Evolutionary conservation across 2,329 filamentous ascomycete genomes (phyloP), one percentile per base, ranked within the genome.

Genomic region (Clarireedia homoeocarpa): DNA sequence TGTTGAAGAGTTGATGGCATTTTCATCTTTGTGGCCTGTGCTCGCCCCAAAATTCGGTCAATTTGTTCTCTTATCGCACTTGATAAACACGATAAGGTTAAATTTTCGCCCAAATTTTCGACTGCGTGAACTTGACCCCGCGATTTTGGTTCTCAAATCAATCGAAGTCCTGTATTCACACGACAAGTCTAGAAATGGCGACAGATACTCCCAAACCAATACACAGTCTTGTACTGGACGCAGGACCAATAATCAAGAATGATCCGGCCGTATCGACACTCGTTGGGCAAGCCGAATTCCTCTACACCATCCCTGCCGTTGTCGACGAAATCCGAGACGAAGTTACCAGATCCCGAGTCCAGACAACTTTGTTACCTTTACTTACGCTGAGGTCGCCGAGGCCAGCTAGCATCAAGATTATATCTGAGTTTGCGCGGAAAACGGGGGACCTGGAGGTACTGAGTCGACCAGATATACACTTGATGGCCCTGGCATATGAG

Each of bases 181-280:
- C 30, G 12, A 36, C 17, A 50, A 7, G n/a, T 27, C 17, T 14
- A 4, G 66, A 62, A 55, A 69, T 69, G 66, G 54, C 64, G 2
- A 61, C 59, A n/a, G 55, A 59, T 52, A 59, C 61, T 5, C 48
- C 63, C 17, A 96, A 91, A 69, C 80, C 85, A 0, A 83, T 95
- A 50, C 85, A 95, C 74, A 87, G 86, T 53, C 82, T 97, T 51
- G 81, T 97, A 27, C 80, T 99, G 63, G 94, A 99, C 69, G 88
- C 94, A 3, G 92, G 91, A 26, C 91, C 92, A 6, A 84, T 99
- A 59, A 91, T 99, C 71, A 92, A 92, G 70, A 96, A 96, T 73
- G 86, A 94, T 62, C 90, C 92, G 12, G 77, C 89, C 10, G 82
- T 94, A 24, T 95, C 89, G 47, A 89, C 88, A 0, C 82, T 99